These are phyloP conservation scores for Staphylotrichum tortipilum DNA, from an alignment of 495 filamentous ascomycete species.

Conservation along the genomic window DNA sequence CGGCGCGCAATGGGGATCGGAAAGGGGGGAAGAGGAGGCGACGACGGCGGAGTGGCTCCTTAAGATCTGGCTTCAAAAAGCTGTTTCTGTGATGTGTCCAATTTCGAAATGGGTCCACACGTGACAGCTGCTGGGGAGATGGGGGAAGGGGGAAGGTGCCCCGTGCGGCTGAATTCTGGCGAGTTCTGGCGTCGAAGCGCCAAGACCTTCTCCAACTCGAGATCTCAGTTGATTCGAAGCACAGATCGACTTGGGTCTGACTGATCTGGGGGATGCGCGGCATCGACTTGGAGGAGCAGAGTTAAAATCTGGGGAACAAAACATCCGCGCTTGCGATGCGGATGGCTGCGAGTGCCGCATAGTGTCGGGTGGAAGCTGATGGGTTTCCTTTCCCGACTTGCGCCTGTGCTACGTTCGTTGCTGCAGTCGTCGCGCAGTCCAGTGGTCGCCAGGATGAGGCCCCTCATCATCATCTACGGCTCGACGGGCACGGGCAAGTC, in stretches of 20 bases:
- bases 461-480: conserved; percentile 77
- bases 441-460: conserved; percentile 27
- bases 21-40: conserved; percentile 27
- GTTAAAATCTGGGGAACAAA: not conserved
- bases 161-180: not conserved
- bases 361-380: conserved; percentile 1
- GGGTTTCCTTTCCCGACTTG: not conserved
- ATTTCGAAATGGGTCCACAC: conserved; percentile 38
- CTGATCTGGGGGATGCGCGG: too few relatives aligned
- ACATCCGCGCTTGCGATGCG: not conserved
- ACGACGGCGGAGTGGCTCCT: conserved; percentile 29
- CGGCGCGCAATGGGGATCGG: conserved; percentile 32
- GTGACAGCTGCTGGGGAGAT: conserved; percentile 24
- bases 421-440: not conserved
- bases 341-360: not conserved
- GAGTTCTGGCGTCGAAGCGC: too few relatives aligned
- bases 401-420: not conserved
- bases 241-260: too few relatives aligned
- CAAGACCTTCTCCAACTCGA: conserved; percentile 9
- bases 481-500: conserved; percentile 97
- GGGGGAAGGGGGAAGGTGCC: not conserved
- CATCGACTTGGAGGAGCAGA: too few relatives aligned
- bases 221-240: too few relatives aligned
- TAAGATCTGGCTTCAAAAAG: conserved; percentile 45
- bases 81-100: conserved; percentile 45